These are phyloP conservation scores for Striga hermonthica DNA, from an alignment of 305 asterid genomes.

Conservation along the genomic window DNA sequence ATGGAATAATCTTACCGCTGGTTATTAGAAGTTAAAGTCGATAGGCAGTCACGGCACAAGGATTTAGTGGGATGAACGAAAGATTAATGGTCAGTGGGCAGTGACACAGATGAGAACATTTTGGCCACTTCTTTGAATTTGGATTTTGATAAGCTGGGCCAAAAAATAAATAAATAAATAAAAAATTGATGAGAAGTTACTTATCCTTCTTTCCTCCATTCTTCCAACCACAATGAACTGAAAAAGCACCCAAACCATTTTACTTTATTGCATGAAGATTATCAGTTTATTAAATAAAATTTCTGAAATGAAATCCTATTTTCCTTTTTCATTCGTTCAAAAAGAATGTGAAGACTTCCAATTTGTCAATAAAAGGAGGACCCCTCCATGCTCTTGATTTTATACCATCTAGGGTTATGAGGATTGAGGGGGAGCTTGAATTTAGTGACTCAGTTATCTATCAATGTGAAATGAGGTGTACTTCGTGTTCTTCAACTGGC, in stretches of 20 bases:
- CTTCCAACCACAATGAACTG: constrained; percentile 11
- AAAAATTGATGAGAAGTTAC: not conserved
- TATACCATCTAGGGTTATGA: not conserved
- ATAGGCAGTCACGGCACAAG: constrained; percentile 23
- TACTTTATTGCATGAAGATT: not conserved
- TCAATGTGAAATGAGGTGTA: not conserved
- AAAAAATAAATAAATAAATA: not conserved
- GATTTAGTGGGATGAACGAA: not conserved
- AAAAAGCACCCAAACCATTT: not conserved
- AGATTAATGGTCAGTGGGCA: not conserved
- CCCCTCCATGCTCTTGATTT: not conserved
- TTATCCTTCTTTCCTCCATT: not conserved
- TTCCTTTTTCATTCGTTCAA: no score
- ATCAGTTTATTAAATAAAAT: not conserved
- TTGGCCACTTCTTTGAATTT: constrained; percentile 18
- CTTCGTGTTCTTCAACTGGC: constrained; percentile 17
- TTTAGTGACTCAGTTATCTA: constrained; percentile 2
- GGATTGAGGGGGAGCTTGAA: constrained; percentile 12
- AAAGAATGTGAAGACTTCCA: no score
- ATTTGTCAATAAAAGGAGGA: constrained; percentile 6
- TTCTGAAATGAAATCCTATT: no score
- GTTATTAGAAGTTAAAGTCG: constrained; percentile 11
- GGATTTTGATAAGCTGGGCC: constrained; percentile 2
- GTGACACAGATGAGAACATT: not conserved
- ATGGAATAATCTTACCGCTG: constrained; percentile 11